Percentiles rank a stretch among this genome's conserved stretches.
These are phyloP conservation scores for Pseudonitzschia delicatissima DNA, from an alignment of 108 stramenopile genomes.

Conservation along the genomic window DNA sequence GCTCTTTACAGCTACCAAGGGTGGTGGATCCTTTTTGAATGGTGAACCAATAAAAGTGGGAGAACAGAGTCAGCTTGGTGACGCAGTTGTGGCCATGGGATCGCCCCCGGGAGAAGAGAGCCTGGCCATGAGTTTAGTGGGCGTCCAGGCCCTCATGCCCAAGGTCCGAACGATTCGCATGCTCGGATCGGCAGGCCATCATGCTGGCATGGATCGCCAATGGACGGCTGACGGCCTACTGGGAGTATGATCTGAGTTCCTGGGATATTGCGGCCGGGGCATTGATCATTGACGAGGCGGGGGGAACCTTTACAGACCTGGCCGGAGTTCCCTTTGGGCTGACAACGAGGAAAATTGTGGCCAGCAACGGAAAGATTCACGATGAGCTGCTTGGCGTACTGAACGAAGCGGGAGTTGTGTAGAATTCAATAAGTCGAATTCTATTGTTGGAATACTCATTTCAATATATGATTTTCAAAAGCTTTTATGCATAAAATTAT, in stretches of 20 bases:
- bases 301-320: slow-evolving; percentile 68
- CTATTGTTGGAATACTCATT: background rate
- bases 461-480: background rate
- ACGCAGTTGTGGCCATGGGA: slow-evolving; percentile 64
- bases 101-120: slow-evolving; percentile 54
- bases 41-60: slow-evolving; percentile 47
- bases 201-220: slow-evolving; percentile 86
- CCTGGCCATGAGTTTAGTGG: slow-evolving; percentile 66
- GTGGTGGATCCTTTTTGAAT: slow-evolving; percentile 68
- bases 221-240: slow-evolving; percentile 66
- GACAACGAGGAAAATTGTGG: slow-evolving; percentile 71
- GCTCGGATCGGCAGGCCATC: slow-evolving; percentile 76
- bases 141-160: slow-evolving; percentile 62
- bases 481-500: background rate
- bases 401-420: slow-evolving; percentile 56
- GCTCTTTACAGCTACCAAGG: slow-evolving; percentile 68
- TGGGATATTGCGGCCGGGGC: slow-evolving; percentile 84
- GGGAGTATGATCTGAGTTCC: slow-evolving; percentile 78
- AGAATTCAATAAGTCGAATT: background rate
- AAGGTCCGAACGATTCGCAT: slow-evolving; percentile 76
- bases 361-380: slow-evolving; percentile 62
- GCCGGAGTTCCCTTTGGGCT: slow-evolving; percentile 56
- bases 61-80: slow-evolving; percentile 19
- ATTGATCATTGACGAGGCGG: slow-evolving; percentile 69
- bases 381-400: slow-evolving; percentile 53